These are phyloP conservation scores for Tothia fuscella DNA, from an alignment of 2,329 filamentous ascomycete species.

Conservation along the genomic window DNA sequence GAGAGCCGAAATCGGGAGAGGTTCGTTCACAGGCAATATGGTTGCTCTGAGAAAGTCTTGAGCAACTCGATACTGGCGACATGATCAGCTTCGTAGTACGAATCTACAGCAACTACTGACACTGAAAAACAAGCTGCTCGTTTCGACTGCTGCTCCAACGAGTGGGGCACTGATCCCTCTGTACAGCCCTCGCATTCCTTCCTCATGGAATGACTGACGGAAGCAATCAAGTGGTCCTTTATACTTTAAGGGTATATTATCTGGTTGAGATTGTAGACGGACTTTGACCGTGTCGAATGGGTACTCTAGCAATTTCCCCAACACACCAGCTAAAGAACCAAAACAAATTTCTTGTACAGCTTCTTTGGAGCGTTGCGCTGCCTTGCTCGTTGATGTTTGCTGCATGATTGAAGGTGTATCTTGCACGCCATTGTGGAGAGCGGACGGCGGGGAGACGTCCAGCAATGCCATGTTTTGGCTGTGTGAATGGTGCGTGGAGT, in stretches of 20 bases:
- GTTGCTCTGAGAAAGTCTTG: constrained; percentile 52
- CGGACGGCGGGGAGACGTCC: constrained; percentile 2
- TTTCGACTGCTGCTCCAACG: constrained; percentile 83
- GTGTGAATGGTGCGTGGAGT: constrained; percentile 2
- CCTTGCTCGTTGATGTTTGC: constrained; percentile 3
- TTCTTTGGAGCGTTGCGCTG: constrained; percentile 2
- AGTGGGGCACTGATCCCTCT: constrained; percentile 87
- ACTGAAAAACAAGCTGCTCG: constrained; percentile 84
- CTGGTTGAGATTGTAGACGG: constrained; percentile 87
- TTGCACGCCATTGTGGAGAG: too few species aligned
- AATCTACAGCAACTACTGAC: constrained; percentile 20
- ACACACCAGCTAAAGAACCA: constrained; percentile 80
- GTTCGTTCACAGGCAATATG: constrained; percentile 41
- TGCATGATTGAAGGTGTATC: too few species aligned
- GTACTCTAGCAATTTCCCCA: constrained; percentile 95
- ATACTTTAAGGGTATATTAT: constrained; percentile 70
- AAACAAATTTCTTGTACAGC: constrained; percentile 65
- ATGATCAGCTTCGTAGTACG: constrained; percentile 15
- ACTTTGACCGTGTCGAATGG: constrained; percentile 99
- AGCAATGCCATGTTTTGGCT: background rate
- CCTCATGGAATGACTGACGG: constrained; percentile 64
- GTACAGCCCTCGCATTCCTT: constrained; percentile 76
- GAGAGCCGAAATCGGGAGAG: constrained; percentile 63
- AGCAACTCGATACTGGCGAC: constrained; percentile 31
- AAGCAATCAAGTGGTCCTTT: constrained; percentile 88